A percentile compares a stretch with the other conserved stretches of the same genome.
phyloP scores from a whole-genome alignment of 2,329 filamentous ascomycete genomes.

The Penicillium hordei region DNA sequence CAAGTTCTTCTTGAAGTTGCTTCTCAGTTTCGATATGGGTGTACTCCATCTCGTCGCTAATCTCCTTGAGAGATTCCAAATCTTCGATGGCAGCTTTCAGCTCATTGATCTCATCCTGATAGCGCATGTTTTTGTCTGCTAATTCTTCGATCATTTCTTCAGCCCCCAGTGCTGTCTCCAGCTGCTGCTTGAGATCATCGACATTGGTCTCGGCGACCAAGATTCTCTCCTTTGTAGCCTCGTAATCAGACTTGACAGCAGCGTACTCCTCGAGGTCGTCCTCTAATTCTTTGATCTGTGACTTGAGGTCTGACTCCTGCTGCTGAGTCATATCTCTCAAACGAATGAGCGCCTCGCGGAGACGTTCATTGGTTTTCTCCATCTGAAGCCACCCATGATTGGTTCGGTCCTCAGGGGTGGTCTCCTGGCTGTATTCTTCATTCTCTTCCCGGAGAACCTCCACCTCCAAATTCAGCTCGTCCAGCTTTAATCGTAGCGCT shows the following conservation, averaged over 20 bases:
- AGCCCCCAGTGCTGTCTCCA: constrained; percentile 82
- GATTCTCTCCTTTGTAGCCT: constrained; percentile 70
- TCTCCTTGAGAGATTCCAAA: constrained; percentile 82
- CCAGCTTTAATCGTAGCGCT: constrained; percentile 68
- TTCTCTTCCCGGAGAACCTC: constrained; percentile 89
- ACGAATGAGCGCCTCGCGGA: constrained; percentile 79
- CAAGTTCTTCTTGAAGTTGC: constrained; percentile 89
- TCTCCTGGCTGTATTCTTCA: constrained; percentile 75
- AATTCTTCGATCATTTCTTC: constrained; percentile 95
- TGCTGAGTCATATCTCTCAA: constrained; percentile 85
- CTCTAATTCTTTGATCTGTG: constrained; percentile 71
- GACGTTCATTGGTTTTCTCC: constrained; percentile 83
- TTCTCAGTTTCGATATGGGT: constrained; percentile 93
- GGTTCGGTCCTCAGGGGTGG: constrained; percentile 82
- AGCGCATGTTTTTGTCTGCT: constrained; percentile 79
- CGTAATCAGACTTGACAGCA: constrained; percentile 67
- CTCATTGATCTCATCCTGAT: constrained; percentile 80
- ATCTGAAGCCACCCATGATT: constrained; percentile 88
- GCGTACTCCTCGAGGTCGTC: constrained; percentile 69
- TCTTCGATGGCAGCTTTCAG: constrained; percentile 80
- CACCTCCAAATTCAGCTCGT: constrained; percentile 84
- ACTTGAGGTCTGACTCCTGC: constrained; percentile 74
- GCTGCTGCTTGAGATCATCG: constrained; percentile 83
- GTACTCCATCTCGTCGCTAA: constrained; percentile 90
- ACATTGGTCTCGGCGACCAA: constrained; percentile 70